Evolutionary conservation across 108 stramenopile species (phyloP).

Genomic region (Aureococcus anophagefferens): DNA sequence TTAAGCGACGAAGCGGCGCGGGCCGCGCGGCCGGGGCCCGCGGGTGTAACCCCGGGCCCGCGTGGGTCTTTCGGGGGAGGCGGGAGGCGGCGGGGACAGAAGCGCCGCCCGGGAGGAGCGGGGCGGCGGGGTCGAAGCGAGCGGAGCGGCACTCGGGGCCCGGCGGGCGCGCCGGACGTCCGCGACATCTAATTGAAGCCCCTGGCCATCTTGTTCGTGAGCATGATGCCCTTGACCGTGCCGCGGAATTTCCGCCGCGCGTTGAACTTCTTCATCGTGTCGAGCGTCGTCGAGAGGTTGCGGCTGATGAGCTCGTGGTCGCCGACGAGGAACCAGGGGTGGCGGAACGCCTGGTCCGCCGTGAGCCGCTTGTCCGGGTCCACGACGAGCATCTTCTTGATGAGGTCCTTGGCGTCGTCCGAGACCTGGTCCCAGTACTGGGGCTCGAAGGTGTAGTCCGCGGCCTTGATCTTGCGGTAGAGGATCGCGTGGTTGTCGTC

Average conservation of each 20-base stretch:
- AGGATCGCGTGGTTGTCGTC: constrained; percentile 55
- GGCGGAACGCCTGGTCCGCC: constrained; percentile 54
- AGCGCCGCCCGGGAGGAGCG: too few species aligned
- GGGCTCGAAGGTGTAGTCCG: constrained; percentile 40
- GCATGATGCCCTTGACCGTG: constrained; percentile 50
- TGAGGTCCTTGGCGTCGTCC: constrained; percentile 48
- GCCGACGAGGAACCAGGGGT: constrained; percentile 60
- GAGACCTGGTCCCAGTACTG: constrained; percentile 49
- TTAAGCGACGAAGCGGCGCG: too few species aligned
- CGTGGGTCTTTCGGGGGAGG: too few species aligned
- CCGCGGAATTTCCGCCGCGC: constrained; percentile 56
- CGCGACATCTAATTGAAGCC: too few species aligned
- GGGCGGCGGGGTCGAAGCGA: too few species aligned
- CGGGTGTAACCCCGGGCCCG: too few species aligned
- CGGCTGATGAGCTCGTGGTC: constrained; percentile 41
- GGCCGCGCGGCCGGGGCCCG: too few species aligned
- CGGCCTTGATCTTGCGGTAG: constrained; percentile 27
- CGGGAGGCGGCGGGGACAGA: too few species aligned
- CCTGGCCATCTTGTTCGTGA: constrained; percentile 24
- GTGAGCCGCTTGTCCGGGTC: constrained; percentile 55
- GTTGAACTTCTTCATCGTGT: constrained; percentile 59
- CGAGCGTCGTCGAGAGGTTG: constrained; percentile 46
- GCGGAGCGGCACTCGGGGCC: too few species aligned
- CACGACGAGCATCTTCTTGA: constrained; percentile 40
- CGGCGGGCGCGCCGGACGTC: too few species aligned